A percentile compares a stretch with the other conserved stretches of the same genome.
These are phyloP conservation scores for Verticillium longisporum DNA, from an alignment of 2,329 filamentous ascomycete genomes.

Conservation along the genomic window DNA sequence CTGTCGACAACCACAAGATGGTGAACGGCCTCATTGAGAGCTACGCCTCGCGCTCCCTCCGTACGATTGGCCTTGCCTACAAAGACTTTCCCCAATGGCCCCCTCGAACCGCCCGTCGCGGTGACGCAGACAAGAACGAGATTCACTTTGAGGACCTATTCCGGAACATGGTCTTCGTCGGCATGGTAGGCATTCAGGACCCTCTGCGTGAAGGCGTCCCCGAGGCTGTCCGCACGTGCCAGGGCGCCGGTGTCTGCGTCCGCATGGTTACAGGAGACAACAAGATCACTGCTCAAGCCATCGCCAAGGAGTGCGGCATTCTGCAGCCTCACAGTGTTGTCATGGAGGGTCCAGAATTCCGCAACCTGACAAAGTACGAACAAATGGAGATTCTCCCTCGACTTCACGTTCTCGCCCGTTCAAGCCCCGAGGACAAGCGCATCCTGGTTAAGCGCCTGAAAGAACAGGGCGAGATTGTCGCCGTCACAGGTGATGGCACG, in stretches of 20 bases:
- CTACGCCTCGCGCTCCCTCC: slow-evolving; percentile 73
- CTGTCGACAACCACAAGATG: slow-evolving; percentile 44
- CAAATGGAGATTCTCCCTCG: slow-evolving; percentile 62
- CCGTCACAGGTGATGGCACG: slow-evolving; percentile 77
- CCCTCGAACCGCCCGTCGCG: slow-evolving; percentile 51
- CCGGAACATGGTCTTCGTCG: slow-evolving; percentile 59
- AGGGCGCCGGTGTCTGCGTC: slow-evolving; percentile 69
- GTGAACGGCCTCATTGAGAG: slow-evolving; percentile 64
- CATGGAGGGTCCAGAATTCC: slow-evolving; percentile 74
- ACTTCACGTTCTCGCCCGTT: slow-evolving; percentile 66
- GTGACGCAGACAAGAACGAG: slow-evolving; percentile 50
- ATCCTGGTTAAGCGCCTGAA: slow-evolving; percentile 66
- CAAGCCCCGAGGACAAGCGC: slow-evolving; percentile 71
- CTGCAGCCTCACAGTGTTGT: slow-evolving; percentile 60
- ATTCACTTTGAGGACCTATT: slow-evolving; percentile 63
- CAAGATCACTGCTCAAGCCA: slow-evolving; percentile 69
- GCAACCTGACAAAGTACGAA: slow-evolving; percentile 59
- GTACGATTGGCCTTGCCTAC: slow-evolving; percentile 79
- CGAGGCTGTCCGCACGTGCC: slow-evolving; percentile 66
- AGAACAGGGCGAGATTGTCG: slow-evolving; percentile 68
- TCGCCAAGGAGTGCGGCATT: slow-evolving; percentile 73
- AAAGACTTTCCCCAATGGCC: slow-evolving; percentile 84
- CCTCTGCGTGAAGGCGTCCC: slow-evolving; percentile 69
- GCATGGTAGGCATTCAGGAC: slow-evolving; percentile 75
- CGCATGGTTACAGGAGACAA: slow-evolving; percentile 87